A percentile compares a stretch with the other conserved stretches of the same genome.
These are phyloP conservation scores for Testicularia cyperi DNA, from an alignment of 1,284 basidiomycete species.

Conservation along the genomic window DNA sequence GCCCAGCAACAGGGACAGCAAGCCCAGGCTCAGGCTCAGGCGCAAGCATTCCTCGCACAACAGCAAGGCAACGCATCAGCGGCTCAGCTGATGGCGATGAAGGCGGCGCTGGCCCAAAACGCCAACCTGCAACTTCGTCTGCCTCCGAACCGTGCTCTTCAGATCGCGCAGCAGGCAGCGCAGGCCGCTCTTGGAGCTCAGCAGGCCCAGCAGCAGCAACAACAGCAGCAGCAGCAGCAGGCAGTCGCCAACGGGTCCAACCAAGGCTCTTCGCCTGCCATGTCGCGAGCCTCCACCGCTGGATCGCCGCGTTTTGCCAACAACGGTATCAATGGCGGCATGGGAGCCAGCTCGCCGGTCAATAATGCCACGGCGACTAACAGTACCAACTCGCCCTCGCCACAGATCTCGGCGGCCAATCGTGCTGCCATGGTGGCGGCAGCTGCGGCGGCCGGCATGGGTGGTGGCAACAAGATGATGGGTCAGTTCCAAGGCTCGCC, in stretches of 20 bases:
- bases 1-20: too few relatives aligned
- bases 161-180: slow-evolving; percentile 43
- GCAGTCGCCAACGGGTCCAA: slow-evolving; percentile 22
- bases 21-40: slow-evolving; percentile 39
- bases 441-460: slow-evolving; percentile 25
- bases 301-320: slow-evolving; percentile 32
- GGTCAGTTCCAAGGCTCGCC: slow-evolving; percentile 26
- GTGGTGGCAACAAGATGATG: slow-evolving; percentile 27
- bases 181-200: slow-evolving; percentile 31
- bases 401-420: slow-evolving; percentile 36
- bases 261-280: slow-evolving; percentile 28
- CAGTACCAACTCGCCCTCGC: slow-evolving; percentile 34
- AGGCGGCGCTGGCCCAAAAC: slow-evolving; percentile 43
- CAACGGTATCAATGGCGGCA: slow-evolving; percentile 22
- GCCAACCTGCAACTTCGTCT: slow-evolving; percentile 38
- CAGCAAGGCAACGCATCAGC: slow-evolving; percentile 13
- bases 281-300: slow-evolving; percentile 37
- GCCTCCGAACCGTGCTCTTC: slow-evolving; percentile 43
- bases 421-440: slow-evolving; percentile 35
- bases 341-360: slow-evolving; percentile 28
- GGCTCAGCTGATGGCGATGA: slow-evolving; percentile 49
- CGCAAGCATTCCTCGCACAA: slow-evolving; percentile 9
- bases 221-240: slow-evolving; percentile 16
- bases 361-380: slow-evolving; percentile 28
- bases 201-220: slow-evolving; percentile 19